phyloP scores from a whole-genome alignment of 2,329 filamentous ascomycete genomes.

The Colletotrichum incanum region DNA sequence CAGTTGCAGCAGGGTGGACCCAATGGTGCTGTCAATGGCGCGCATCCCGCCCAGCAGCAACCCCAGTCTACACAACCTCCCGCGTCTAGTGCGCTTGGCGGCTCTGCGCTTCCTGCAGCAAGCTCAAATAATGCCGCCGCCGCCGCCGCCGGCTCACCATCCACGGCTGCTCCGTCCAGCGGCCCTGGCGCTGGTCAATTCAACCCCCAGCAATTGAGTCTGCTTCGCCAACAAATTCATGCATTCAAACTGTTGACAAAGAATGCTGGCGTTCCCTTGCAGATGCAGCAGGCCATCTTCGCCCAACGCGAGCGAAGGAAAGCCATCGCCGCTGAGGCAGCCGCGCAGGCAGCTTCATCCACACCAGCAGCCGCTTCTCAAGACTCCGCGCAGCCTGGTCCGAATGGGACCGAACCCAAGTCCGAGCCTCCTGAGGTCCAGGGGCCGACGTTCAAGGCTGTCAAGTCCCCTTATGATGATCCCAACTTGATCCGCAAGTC shows the following conservation, averaged over 20 bases:
- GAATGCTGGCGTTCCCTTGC: slow-evolving; percentile 84
- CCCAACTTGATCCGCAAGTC: slow-evolving; percentile 64
- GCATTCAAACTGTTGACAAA: slow-evolving; percentile 93
- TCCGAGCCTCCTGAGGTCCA: slow-evolving; percentile 56
- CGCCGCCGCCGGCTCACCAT: slow-evolving; percentile 46
- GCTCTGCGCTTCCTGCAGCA: slow-evolving; percentile 55
- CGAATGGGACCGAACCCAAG: slow-evolving; percentile 56
- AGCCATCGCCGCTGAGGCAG: slow-evolving; percentile 65
- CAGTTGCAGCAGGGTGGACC: slow-evolving; percentile 67
- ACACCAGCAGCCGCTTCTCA: slow-evolving; percentile 47
- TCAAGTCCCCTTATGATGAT: slow-evolving; percentile 80
- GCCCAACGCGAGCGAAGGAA: slow-evolving; percentile 78
- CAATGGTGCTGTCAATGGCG: slow-evolving; percentile 71
- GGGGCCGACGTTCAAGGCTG: slow-evolving; percentile 75
- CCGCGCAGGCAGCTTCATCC: slow-evolving; percentile 57
- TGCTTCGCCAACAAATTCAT: slow-evolving; percentile 87
- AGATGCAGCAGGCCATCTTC: slow-evolving; percentile 88
- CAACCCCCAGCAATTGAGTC: slow-evolving; percentile 82
- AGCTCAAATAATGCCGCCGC: slow-evolving; percentile 47
- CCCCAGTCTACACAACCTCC: slow-evolving; percentile 54
- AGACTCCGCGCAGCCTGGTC: slow-evolving; percentile 50
- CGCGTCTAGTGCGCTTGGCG: slow-evolving; percentile 54
- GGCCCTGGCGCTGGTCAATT: slow-evolving; percentile 66
- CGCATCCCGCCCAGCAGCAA: slow-evolving; percentile 59
- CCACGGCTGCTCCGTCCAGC: slow-evolving; percentile 50